phyloP scores from a whole-genome alignment of 352 stramenopile genomes.

The Aphanomyces stellatus region DNA sequence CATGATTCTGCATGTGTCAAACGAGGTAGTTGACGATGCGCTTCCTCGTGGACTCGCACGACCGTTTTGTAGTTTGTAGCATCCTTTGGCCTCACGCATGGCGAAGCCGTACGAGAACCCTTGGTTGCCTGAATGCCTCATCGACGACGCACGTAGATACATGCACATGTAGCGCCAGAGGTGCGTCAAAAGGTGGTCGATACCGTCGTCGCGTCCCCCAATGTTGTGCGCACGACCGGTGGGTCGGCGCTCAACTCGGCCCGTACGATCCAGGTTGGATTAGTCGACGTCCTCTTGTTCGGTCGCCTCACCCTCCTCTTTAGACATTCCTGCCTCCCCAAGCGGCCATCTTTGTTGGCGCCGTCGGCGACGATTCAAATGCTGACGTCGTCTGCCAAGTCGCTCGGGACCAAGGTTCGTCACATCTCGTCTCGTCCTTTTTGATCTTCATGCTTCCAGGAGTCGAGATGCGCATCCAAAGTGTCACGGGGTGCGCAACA shows the following conservation, averaged over 20 bases:
- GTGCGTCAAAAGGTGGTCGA: background rate
- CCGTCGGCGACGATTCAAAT: constrained; percentile 9
- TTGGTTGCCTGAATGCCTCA: no score
- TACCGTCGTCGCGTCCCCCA: background rate
- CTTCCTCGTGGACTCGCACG: background rate
- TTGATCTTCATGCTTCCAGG: background rate
- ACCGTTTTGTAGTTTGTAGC: constrained; percentile 2
- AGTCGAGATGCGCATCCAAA: constrained; percentile 16
- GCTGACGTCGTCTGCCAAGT: background rate
- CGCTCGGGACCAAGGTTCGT: background rate
- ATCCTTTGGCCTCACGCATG: background rate
- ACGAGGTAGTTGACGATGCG: constrained; percentile 1
- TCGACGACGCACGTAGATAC: background rate
- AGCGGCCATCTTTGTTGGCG: constrained; percentile 8
- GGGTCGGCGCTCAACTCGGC: constrained; percentile 18
- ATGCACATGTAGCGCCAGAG: background rate
- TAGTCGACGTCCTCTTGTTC: no score
- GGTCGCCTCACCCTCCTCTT: background rate
- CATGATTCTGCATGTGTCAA: constrained; percentile 8
- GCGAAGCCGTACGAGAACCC: constrained; percentile 9
- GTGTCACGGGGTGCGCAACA: background rate
- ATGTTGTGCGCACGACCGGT: background rate
- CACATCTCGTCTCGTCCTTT: background rate
- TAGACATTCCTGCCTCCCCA: constrained; percentile 4
- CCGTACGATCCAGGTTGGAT: constrained; percentile 2